Evolutionary conservation across 225 moss, liverwort and hornwort species (phyloP), one percentile per base, ranked within the genome.

Genomic region (Sphagnum contortum): DNA sequence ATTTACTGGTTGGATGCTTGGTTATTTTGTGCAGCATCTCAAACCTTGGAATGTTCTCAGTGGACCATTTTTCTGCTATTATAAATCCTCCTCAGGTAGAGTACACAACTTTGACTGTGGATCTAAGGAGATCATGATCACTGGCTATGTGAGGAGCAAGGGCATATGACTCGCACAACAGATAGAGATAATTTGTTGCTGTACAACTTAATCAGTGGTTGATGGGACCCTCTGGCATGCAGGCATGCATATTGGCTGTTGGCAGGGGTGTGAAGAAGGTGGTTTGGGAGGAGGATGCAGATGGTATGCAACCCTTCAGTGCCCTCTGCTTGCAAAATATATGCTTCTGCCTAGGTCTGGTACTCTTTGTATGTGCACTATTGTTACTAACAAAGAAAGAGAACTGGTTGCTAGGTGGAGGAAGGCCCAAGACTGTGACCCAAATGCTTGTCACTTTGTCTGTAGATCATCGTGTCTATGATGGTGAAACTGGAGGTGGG

Each of bases 21-120:
- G 29, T 29, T 29, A 29, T 29, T 29, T 29, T 29, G 53, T 79
- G 69, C 80, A 96, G 96, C 72, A 89, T 96, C 68, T 96, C 96
- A 70, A 96, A 96, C 62, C 87, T 96, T 70, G 96, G 96, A 72
- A 96, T 96, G 96, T 96, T 80, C 68, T 70, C 84, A 69, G 96
- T 96, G 14, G 88, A 88, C 69, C 75, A 83, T 50, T 96, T 96
- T 68, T 83, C 76, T 79, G 96, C 96, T 50, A 90, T 96, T 52
- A 92, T 96, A 77, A 96, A 96, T 69, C 96, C 96, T 65, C 96
- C 96, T 56, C 92, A 96, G 92, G 96, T 96, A 29, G 12, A n/a
- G 49, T 45, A 10, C 57, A 8, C 50, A 11, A 2, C 12, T 3
- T 6, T 56, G 9, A 9, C n/a, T n/a, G 1, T 56, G 55, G 55